Percentiles rank a stretch among this genome's conserved stretches.
Evolutionary conservation across 306 rosid genomes (phyloP).

Genomic region (Vigna reflexopilosa): DNA sequence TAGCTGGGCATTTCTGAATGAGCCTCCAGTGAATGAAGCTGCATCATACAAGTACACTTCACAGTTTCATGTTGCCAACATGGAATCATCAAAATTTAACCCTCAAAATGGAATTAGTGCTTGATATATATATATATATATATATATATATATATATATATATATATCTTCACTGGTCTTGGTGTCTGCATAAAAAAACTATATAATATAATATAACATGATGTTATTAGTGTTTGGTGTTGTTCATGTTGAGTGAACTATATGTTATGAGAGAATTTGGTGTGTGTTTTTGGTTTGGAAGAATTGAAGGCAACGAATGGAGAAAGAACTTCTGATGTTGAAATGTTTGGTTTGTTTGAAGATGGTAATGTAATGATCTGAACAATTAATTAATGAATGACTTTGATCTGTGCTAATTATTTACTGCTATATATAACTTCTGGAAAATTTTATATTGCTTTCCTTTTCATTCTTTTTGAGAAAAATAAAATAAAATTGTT

Average conservation of each 20-base stretch:
- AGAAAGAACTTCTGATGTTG: not conserved
- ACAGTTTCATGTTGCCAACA: constrained; percentile 65
- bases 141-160: no score
- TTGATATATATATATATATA: constrained; percentile 12
- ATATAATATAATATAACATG: not conserved
- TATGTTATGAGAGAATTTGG: not conserved
- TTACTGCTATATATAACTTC: no score
- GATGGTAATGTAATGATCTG: no score
- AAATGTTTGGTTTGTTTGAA: not conserved
- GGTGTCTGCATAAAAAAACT: not conserved
- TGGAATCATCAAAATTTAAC: constrained; percentile 45
- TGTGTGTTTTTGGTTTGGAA: not conserved
- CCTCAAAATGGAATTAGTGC: constrained; percentile 47
- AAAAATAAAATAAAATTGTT: no score
- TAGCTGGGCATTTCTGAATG: constrained; percentile 91
- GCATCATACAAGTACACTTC: constrained; percentile 59
- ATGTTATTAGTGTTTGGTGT: not conserved
- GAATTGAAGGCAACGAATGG: no score
- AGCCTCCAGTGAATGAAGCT: constrained; percentile 64
- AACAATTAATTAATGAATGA: no score
- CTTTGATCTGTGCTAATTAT: no score
- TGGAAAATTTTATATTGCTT: no score
- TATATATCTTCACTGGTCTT: not conserved
- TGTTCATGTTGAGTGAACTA: not conserved
- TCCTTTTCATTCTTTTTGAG: no score